A percentile compares a stretch with the other conserved stretches of the same genome.
These are phyloP conservation scores for Aspergillus sp. DNA, from an alignment of 2,329 filamentous ascomycete genomes.

Conservation along the genomic window DNA sequence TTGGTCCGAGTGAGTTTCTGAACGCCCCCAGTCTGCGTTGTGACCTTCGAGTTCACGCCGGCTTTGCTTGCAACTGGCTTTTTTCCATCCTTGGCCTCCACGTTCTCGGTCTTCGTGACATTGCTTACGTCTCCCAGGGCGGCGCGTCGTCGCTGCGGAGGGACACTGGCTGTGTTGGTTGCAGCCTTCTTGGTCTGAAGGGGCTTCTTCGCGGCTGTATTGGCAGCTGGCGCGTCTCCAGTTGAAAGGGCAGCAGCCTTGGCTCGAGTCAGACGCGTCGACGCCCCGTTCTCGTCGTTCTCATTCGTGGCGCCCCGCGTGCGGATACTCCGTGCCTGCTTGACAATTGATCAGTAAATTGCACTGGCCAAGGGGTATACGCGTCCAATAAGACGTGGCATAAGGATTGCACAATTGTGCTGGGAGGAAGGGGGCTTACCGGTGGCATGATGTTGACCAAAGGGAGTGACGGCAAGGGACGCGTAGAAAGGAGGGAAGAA, in stretches of 20 bases:
- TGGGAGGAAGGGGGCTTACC: conserved; percentile 37
- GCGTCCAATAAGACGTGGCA: not conserved
- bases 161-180: conserved; percentile 35
- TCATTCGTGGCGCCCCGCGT: conserved; percentile 75
- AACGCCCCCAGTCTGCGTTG: conserved; percentile 66
- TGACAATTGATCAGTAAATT: conserved; percentile 31
- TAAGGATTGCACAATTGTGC: conserved; percentile 3
- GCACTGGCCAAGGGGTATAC: not conserved
- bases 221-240: conserved; percentile 41
- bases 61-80: conserved; percentile 57
- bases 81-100: conserved; percentile 56
- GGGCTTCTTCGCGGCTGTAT: conserved; percentile 54
- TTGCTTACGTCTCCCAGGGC: conserved; percentile 94
- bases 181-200: conserved; percentile 62
- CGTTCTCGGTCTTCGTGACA: conserved; percentile 61
- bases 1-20: conserved; percentile 58
- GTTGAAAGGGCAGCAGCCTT: conserved; percentile 64
- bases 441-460: conserved; percentile 45
- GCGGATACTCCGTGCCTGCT: conserved; percentile 59
- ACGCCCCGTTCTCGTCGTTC: conserved; percentile 80
- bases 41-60: conserved; percentile 68
- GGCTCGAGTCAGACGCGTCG: conserved; percentile 82
- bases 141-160: conserved; percentile 61
- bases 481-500: conserved; percentile 12
- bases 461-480: conserved; percentile 12